Evolutionary conservation across 1,284 basidiomycete species (phyloP), one percentile per base, ranked within the genome.

Genomic region (Xerocomus minutiporus): DNA sequence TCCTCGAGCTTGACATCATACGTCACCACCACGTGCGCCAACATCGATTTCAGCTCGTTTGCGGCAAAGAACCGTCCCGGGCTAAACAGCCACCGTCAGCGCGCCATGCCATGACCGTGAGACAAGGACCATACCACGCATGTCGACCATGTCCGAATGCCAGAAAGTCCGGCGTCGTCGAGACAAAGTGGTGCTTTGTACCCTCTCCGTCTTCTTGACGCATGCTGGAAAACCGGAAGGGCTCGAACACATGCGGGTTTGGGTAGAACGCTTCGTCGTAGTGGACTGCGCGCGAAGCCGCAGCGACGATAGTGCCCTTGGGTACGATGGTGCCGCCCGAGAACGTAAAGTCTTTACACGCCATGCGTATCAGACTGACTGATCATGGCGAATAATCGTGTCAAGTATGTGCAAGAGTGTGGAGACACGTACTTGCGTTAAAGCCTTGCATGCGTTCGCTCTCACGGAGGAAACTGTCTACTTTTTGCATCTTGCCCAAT

Each of bases 401-500:
- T 36, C 35, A 36, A 8, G 8, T 1, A 15, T 26, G 28, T 17
- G 12, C 6, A 43, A 17, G 3, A 26, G 46, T 2, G 25, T 67
- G 70, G 8, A n/a, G 12, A 13, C 35, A n/a, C 35, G 35, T n/a
- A 36, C 35, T n/a, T 36, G 5, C 35, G 35, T 13, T 36, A 17
- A 38, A 20, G 36, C 17, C 69, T 36, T 59, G 63, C 13, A 69
- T 44, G 3, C 77, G 67, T 51, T 72, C 68, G 1, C 68, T 64
- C 57, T 80, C 79, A 38, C 65, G 70, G 12, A 80, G 29, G 59
- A 80, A 76, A 55, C 78, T 79, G 57, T 80, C 78, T 2, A 77
- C 46, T 53, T 71, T 75, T 31, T 59, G 58, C 74, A 79, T 73
- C 48, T 70, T 71, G 38, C 57, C 63, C 31, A 79, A 45, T 0